phyloP scores from a whole-genome alignment of 192 early-diverging fungal genomes.

The Gamsiella multidivaricata region DNA sequence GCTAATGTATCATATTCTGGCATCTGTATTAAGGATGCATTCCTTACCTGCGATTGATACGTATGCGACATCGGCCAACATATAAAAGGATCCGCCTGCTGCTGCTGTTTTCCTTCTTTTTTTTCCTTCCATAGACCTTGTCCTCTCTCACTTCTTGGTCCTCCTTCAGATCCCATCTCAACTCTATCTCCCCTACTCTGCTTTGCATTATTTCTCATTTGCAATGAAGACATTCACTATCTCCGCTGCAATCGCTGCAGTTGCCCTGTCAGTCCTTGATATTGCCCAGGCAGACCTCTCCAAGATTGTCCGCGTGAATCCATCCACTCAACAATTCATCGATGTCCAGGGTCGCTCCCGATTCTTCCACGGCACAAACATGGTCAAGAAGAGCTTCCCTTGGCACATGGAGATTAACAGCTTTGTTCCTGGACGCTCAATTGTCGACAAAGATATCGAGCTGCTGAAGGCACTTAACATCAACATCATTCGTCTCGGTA shows the following conservation, averaged over 20 bases:
- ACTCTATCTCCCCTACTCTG: neutral
- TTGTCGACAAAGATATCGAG: slow-evolving; percentile 58
- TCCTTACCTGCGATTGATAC: too few relatives aligned
- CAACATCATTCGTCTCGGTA: slow-evolving; percentile 53
- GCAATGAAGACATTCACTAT: slow-evolving; percentile 34
- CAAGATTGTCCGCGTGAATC: slow-evolving; percentile 59
- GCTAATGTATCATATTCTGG: too few relatives aligned
- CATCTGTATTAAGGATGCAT: too few relatives aligned
- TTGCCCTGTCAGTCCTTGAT: slow-evolving; percentile 1
- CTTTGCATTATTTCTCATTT: neutral
- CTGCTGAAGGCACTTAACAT: slow-evolving; percentile 42
- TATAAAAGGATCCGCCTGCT: too few relatives aligned
- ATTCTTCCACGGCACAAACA: slow-evolving; percentile 69
- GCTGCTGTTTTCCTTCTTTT: neutral
- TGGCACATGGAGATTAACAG: slow-evolving; percentile 54
- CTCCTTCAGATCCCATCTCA: neutral
- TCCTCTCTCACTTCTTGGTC: neutral
- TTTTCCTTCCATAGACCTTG: neutral
- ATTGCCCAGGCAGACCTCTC: slow-evolving; percentile 40
- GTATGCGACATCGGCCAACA: too few relatives aligned
- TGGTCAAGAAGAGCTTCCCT: slow-evolving; percentile 66
- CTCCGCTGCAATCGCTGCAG: slow-evolving; percentile 15
- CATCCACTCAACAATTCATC: slow-evolving; percentile 50
- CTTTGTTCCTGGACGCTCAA: slow-evolving; percentile 61
- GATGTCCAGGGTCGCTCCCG: slow-evolving; percentile 62